These are phyloP conservation scores for Camellia sinensis DNA, from an alignment of 148 eudicot species.

Conservation along the genomic window DNA sequence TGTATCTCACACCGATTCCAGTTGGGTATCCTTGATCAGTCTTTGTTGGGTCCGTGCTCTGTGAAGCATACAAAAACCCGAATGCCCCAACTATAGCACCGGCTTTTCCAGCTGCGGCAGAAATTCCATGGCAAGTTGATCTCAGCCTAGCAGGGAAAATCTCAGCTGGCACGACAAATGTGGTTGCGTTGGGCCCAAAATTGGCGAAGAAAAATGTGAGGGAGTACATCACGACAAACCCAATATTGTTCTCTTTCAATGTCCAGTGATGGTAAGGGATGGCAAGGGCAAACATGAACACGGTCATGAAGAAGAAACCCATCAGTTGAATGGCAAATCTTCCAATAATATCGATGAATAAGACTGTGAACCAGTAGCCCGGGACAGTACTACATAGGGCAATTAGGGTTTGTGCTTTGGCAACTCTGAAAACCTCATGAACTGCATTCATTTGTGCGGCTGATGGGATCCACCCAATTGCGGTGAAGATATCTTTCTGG, in stretches of 20 bases:
- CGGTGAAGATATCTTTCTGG: conserved; percentile 77
- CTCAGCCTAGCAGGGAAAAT: conserved; percentile 81
- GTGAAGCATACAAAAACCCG: conserved; percentile 72
- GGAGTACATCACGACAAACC: conserved; percentile 67
- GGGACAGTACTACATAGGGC: conserved; percentile 86
- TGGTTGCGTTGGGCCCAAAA: conserved; percentile 87
- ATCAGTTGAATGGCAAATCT: conserved; percentile 64
- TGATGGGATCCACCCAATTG: conserved; percentile 63
- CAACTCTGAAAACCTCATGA: conserved; percentile 60
- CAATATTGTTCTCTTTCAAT: conserved; percentile 45
- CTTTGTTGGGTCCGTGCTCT: conserved; percentile 31
- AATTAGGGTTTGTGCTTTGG: conserved; percentile 75
- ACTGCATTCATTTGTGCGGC: conserved; percentile 61
- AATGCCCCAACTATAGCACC: conserved; percentile 85
- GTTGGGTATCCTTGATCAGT: conserved; percentile 67
- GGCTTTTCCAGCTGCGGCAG: conserved; percentile 79
- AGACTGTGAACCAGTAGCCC: conserved; percentile 85
- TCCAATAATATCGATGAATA: conserved; percentile 57
- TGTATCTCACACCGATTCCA: conserved; percentile 63
- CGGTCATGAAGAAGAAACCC: conserved; percentile 80
- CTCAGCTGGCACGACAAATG: conserved; percentile 84
- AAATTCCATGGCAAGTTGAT: conserved; percentile 90
- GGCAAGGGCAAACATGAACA: conserved; percentile 74
- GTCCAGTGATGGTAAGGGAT: conserved; percentile 78
- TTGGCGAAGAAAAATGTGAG: conserved; percentile 85